These are phyloP conservation scores for Taphrina wiesneri DNA, from an alignment of 1,139 yeast species.

Conservation along the genomic window DNA sequence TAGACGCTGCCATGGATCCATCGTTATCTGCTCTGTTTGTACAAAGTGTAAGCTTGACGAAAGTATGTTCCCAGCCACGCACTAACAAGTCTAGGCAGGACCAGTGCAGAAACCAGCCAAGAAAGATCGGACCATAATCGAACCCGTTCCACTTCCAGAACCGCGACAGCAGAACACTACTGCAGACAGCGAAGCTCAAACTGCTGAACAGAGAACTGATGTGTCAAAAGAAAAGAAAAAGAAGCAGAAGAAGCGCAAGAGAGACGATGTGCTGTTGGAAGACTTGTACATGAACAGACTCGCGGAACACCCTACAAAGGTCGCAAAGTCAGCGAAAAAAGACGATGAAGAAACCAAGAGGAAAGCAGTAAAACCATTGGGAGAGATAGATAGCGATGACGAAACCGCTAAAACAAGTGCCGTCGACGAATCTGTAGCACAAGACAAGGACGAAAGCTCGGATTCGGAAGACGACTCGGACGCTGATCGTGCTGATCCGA, in stretches of 20 bases:
- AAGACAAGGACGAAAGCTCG: constrained; percentile 44
- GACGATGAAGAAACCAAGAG: background rate
- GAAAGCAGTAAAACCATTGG: background rate
- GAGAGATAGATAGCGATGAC: constrained; percentile 38
- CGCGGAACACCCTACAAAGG: constrained; percentile 36
- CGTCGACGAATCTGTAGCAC: constrained; percentile 33
- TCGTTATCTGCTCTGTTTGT: constrained; percentile 5
- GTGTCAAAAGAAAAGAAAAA: constrained; percentile 28
- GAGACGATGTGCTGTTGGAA: constrained; percentile 37
- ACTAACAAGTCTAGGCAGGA: constrained; percentile 9
- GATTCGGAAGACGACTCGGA: constrained; percentile 42
- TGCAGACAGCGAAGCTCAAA: constrained; percentile 27
- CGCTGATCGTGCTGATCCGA: constrained; percentile 36
- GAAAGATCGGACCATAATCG: constrained; percentile 31
- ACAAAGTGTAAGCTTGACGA: too few relatives aligned
- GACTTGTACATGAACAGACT: constrained; percentile 42
- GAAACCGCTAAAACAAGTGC: constrained; percentile 39
- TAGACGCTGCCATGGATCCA: background rate
- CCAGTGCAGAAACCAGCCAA: constrained; percentile 16
- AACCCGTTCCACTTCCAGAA: constrained; percentile 40
- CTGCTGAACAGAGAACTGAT: background rate
- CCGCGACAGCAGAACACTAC: constrained; percentile 38
- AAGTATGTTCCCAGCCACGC: background rate
- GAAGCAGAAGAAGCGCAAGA: constrained; percentile 35
- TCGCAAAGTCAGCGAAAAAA: constrained; percentile 18